Conservation (phyloP, 2,329 filamentous ascomycete species). For the Aspergillus clavatus region DNA sequence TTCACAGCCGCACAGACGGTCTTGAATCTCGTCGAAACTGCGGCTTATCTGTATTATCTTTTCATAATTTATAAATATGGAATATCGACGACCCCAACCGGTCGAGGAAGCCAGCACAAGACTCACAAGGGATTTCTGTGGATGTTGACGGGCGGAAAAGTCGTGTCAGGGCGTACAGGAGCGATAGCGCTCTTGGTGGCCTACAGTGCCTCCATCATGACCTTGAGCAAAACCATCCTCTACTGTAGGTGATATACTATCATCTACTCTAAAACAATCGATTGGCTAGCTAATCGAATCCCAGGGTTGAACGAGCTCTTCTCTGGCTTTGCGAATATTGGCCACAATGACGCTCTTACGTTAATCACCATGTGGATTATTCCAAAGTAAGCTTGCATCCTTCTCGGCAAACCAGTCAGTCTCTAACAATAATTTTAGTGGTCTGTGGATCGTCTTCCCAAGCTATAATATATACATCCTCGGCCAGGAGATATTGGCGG, state of each 20-base stretch:
- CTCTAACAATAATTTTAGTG: conserved; percentile 41
- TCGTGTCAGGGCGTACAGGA: conserved; percentile 49
- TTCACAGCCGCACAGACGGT: conserved; percentile 72
- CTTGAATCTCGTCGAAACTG: conserved; percentile 65
- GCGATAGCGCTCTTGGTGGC: conserved; percentile 55
- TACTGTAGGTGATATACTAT: conserved; percentile 52
- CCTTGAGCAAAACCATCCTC: conserved; percentile 62
- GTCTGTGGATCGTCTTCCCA: conserved; percentile 61
- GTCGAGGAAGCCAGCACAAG: conserved; percentile 24
- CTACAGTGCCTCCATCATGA: conserved; percentile 58
- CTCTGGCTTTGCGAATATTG: conserved; percentile 56
- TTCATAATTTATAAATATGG: conserved; percentile 48
- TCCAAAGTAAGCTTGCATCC: conserved; percentile 54
- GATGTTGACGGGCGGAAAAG: conserved; percentile 46
- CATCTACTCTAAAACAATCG: not conserved
- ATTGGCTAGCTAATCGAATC: not conserved
- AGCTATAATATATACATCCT: conserved; percentile 58
- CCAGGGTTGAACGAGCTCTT: conserved; percentile 56
- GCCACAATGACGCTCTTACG: conserved; percentile 54
- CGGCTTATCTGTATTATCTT: conserved; percentile 61
- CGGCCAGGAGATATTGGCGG: conserved; percentile 57
- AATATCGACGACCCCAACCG: conserved; percentile 23
- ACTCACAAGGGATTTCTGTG: conserved; percentile 35
- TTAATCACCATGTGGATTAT: conserved; percentile 59
- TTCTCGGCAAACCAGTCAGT: not conserved